Base-by-base conservation (phyloP, 768 basidiomycete genomes). In the Gloeophyllum trabeum region DNA sequence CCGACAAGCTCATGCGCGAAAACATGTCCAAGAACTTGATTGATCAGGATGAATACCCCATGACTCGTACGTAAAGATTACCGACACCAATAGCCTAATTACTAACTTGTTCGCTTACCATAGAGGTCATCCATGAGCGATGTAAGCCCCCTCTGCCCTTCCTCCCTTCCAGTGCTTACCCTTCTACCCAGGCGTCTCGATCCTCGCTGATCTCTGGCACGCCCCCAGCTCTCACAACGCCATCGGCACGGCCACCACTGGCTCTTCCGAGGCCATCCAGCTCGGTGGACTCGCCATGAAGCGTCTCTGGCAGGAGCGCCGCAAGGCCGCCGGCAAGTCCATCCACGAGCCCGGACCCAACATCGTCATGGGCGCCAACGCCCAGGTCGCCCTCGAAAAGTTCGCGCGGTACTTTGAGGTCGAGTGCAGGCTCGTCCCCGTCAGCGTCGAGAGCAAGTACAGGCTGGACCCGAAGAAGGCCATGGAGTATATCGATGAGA, bases 271-370 rank as follows among this genome's bases (percentile, higher is more conserved):
- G 57, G 80, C 81, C 3, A 81, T 82, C 53, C 76, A 79, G 56
- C 76, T 83, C 13, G 80, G 78, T 5, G 81, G 80, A 28, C 64
- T 83, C 12, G 79, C 80, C 25, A 71, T 83, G 70, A 83, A 83
- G 62, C 72, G 75, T 50, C 56, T 70, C 43, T 83, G 80, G 80
- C 81, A 83, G 53, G 74, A 68, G 48, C 72, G 67, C 55, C 73
- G 76, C 60, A 80, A 78, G 57, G 70, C 69, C 3, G 69, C 65
- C 0, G 81, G 81, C 13, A 81, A 81, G 51, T 71, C 71, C 36
- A 76, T 77, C 40, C 69, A 79, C 48, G 72, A 79, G 42, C 78
- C 79, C 4, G 77, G 79, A 7, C 78, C 79, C 3, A 75, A 76
- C 55, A 73, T 77, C 45, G 56, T 78, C 46, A 76, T 78, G 69